Base-by-base conservation (phyloP, 441 rosid species). In the Adansonia madagascariensis region DNA sequence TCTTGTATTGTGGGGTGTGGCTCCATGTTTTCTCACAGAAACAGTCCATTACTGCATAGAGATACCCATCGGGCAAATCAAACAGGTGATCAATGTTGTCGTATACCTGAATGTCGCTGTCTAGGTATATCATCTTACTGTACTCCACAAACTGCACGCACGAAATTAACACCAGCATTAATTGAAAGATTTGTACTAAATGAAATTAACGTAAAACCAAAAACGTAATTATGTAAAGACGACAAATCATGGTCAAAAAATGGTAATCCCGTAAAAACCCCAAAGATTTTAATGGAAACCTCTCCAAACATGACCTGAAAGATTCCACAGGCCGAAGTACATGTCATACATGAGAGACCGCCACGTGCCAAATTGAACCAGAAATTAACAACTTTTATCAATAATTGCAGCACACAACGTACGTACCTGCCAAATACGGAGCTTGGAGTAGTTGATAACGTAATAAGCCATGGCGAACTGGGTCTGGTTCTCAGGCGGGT, bases 11-110 rank as follows among this genome's bases (percentile, higher is more conserved):
- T 0, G 77, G 87, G 9, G 90, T 84, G 73, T 89, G 84, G 75
- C 88, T 84, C 93, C 95, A 91, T 17, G 92, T 91, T 74, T 81
- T 84, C 86, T 91, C 92, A 9, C 95, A 91, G 84, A 89, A 91
- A 80, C 95, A 91, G 75, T 91, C 93, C 89, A 87, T 87, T 63
- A 89, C 93, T 0, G 92, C 93, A 61, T 87, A 87, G 67, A 91
- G 84, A 73, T 84, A 35, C 0, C 89, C 87, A 24, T 80, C 88
- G 2, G 87, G 85, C 20, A 86, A 78, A 83, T 89, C 95, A 22
- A 91, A 91, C 47, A 89, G 80, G 74, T 91, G 87, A 41, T 89
- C 91, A 0, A 91, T 88, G 83, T 87, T 91, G 4, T 88, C 92
- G 50, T 57, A 85, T 8, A 88, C 90, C 65, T 87, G 93, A 41